phyloP scores from a whole-genome alignment of 2,329 filamentous ascomycete genomes.

The Botrytis paeoniae region DNA sequence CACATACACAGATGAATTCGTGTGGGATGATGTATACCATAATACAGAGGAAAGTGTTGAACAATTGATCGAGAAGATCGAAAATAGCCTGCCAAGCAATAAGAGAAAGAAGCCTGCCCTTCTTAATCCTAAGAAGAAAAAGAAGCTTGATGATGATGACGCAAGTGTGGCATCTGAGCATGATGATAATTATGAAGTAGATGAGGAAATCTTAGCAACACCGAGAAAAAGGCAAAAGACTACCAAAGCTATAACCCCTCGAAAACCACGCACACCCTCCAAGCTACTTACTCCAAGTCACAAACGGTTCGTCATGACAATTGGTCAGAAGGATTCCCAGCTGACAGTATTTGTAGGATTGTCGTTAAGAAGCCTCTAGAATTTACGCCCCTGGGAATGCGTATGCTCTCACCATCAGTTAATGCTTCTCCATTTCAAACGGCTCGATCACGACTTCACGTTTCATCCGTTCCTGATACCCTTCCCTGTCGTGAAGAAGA shows the following conservation, averaged over 20 bases:
- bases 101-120: constrained; percentile 46
- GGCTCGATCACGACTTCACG: constrained; percentile 83
- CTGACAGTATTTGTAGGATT: constrained; percentile 44
- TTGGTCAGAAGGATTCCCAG: not conserved
- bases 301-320: constrained; percentile 47
- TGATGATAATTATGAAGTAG: constrained; percentile 26
- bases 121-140: not conserved
- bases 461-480: constrained; percentile 85
- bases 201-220: constrained; percentile 39
- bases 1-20: constrained; percentile 87
- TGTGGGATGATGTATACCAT: constrained; percentile 82
- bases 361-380: constrained; percentile 84
- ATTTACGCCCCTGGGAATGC: constrained; percentile 91
- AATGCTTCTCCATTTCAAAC: constrained; percentile 87
- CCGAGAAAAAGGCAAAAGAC: constrained; percentile 57
- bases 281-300: constrained; percentile 58
- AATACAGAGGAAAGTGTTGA: constrained; percentile 32
- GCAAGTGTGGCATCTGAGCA: constrained; percentile 27
- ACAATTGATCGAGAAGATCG: constrained; percentile 45
- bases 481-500: constrained; percentile 90
- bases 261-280: constrained; percentile 41
- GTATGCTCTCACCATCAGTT: constrained; percentile 71
- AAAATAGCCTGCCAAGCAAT: constrained; percentile 69
- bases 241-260: constrained; percentile 39
- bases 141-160: constrained; percentile 29